Conservation (phyloP, 2,329 filamentous ascomycete species). For the Aspergillus costaricaensis region DNA sequence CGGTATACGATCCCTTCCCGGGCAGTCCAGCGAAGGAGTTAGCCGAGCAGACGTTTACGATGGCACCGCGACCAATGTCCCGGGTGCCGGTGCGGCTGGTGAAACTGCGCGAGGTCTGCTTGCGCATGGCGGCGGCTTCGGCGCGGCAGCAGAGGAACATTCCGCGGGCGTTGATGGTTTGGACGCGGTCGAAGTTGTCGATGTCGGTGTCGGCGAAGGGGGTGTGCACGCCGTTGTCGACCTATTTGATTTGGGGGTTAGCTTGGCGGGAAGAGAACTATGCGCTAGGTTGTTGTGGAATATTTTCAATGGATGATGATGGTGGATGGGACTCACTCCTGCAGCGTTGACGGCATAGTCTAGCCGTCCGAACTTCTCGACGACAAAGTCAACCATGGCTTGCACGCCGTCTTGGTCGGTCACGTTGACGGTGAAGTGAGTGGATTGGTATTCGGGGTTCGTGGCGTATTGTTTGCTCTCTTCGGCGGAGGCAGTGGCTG, state of each 20-base stretch:
- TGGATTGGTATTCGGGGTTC: slow-evolving; percentile 4
- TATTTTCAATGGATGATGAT: not conserved
- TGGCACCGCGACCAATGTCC: slow-evolving; percentile 5
- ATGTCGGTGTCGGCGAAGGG: slow-evolving; percentile 8
- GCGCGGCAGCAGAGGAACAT: slow-evolving; percentile 6
- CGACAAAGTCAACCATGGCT: slow-evolving; percentile 6
- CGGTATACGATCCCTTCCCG: slow-evolving; percentile 2
- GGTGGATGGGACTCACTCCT: not conserved
- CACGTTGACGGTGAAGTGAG: slow-evolving; percentile 6
- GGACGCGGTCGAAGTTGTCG: slow-evolving; percentile 2
- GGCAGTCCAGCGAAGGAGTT: slow-evolving; percentile 2
- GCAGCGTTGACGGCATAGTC: slow-evolving; percentile 9
- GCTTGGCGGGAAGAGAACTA: too few relatives aligned
- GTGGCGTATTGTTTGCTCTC: slow-evolving; percentile 10
- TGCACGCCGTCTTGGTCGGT: not conserved
- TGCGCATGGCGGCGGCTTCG: slow-evolving; percentile 1
- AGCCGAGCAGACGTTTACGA: slow-evolving; percentile 2
- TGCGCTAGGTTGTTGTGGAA: not conserved
- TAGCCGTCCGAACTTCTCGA: not conserved
- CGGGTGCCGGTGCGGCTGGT: not conserved
- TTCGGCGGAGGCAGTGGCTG: not conserved
- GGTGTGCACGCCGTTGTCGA: slow-evolving; percentile 2
- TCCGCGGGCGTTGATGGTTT: slow-evolving; percentile 1
- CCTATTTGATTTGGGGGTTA: not conserved
- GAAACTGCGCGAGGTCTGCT: not conserved